A percentile compares a stretch with the other conserved stretches of the same genome.
phyloP scores from a whole-genome alignment of 2,329 filamentous ascomycete species.

The Sclerotiophoma versabilis region DNA sequence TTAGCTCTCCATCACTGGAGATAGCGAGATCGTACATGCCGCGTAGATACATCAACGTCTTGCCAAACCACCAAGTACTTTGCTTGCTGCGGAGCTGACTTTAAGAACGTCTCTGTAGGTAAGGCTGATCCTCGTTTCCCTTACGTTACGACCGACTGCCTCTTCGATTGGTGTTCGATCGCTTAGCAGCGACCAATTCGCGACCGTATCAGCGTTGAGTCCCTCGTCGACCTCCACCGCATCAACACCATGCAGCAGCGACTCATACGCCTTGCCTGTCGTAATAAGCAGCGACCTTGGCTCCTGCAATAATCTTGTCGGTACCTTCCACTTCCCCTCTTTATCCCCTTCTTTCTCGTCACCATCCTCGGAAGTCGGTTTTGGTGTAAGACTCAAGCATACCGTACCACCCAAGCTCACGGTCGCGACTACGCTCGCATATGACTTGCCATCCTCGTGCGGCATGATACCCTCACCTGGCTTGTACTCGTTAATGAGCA shows the following conservation, averaged over 20 bases:
- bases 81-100: constrained; percentile 42
- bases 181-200: constrained; percentile 74
- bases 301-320: constrained; percentile 76
- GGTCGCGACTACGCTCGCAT: constrained; percentile 87
- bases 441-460: constrained; percentile 90
- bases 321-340: constrained; percentile 7
- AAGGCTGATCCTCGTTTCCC: constrained; percentile 72
- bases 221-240: constrained; percentile 69
- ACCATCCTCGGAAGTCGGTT: constrained; percentile 23
- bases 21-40: no score
- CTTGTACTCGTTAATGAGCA: constrained; percentile 90
- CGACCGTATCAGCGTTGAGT: constrained; percentile 64
- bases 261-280: constrained; percentile 70
- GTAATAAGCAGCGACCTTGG: constrained; percentile 81
- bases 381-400: constrained; percentile 75
- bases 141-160: constrained; percentile 62
- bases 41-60: no score
- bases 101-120: constrained; percentile 84
- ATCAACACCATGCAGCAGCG: constrained; percentile 78
- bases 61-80: constrained; percentile 31
- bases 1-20: constrained; percentile 27
- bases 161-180: constrained; percentile 50
- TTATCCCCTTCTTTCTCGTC: neutral
- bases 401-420: constrained; percentile 81
- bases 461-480: constrained; percentile 95